Conservation (phyloP, 1,284 basidiomycete genomes). For the Puccinia horiana region DNA sequence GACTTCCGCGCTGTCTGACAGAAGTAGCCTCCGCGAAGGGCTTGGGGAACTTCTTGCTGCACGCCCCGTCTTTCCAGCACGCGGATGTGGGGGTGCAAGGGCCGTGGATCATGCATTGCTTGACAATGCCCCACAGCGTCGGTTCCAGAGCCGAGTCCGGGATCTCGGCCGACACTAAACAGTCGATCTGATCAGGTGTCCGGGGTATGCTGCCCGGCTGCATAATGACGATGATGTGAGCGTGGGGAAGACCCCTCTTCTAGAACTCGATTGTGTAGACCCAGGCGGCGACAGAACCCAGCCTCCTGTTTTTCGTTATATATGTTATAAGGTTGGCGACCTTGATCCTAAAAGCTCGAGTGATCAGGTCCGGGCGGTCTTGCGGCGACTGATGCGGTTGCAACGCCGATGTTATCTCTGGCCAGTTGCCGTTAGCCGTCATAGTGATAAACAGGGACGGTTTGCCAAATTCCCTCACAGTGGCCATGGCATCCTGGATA, state of each 20-base stretch:
- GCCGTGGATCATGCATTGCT: conserved; percentile 3
- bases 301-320: not conserved
- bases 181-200: conserved; percentile 60
- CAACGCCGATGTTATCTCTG: conserved; percentile 55
- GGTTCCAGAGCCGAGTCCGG: not conserved
- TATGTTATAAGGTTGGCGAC: not conserved
- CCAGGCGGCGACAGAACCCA: not conserved
- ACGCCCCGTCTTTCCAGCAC: not conserved
- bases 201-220: conserved; percentile 56
- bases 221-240: too few relatives aligned
- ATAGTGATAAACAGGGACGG: conserved; percentile 61
- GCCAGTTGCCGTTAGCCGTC: conserved; percentile 61
- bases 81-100: not conserved
- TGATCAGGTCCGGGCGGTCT: not conserved
- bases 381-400: not conserved
- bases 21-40: too few relatives aligned
- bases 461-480: conserved; percentile 56
- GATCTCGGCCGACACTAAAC: conserved; percentile 55
- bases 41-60: not conserved
- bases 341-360: not conserved
- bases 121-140: not conserved
- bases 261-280: conserved; percentile 59
- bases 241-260: conserved; percentile 63
- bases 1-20: too few relatives aligned
- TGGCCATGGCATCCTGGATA: conserved; percentile 59